These are phyloP conservation scores for Cardamine occulta DNA, from an alignment of 345 rosid genomes.

Conservation along the genomic window DNA sequence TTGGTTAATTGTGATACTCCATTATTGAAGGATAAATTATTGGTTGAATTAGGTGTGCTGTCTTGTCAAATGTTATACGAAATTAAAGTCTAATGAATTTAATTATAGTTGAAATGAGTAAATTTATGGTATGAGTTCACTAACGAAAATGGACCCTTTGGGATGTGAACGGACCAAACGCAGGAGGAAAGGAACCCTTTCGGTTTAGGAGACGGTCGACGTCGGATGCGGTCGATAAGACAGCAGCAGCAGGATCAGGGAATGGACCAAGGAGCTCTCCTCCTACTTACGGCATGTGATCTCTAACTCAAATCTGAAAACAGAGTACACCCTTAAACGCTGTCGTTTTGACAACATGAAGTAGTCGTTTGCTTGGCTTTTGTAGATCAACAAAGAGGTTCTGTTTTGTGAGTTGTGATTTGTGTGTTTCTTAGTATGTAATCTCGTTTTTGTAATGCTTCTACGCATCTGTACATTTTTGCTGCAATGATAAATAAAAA, in stretches of 20 bases:
- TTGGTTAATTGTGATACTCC: neutral
- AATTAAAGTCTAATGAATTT: neutral
- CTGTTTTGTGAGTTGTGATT: neutral
- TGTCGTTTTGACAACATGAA: constrained; percentile 14
- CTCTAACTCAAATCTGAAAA: constrained; percentile 32
- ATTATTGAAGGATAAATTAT: no score
- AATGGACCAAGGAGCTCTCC: constrained; percentile 70
- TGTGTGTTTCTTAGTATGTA: neutral
- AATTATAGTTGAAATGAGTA: neutral
- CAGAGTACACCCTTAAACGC: constrained; percentile 14
- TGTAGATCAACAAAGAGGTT: constrained; percentile 26
- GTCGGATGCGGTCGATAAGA: constrained; percentile 77
- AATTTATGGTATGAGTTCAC: constrained; percentile 23
- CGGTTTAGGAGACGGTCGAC: constrained; percentile 80
- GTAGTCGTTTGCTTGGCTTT: constrained; percentile 15
- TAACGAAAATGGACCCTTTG: constrained; percentile 32
- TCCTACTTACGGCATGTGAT: constrained; percentile 89
- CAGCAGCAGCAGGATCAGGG: constrained; percentile 49
- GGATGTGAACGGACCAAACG: constrained; percentile 49
- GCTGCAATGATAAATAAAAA: constrained; percentile 26
- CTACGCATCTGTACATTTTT: constrained; percentile 33
- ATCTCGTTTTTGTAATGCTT: constrained; percentile 12
- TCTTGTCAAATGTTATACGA: constrained; percentile 28
- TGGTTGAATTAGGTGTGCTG: neutral
- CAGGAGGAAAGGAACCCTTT: constrained; percentile 78